Conservation (phyloP, 2,329 filamentous ascomycete genomes). For the Penicillium brevicompactum region DNA sequence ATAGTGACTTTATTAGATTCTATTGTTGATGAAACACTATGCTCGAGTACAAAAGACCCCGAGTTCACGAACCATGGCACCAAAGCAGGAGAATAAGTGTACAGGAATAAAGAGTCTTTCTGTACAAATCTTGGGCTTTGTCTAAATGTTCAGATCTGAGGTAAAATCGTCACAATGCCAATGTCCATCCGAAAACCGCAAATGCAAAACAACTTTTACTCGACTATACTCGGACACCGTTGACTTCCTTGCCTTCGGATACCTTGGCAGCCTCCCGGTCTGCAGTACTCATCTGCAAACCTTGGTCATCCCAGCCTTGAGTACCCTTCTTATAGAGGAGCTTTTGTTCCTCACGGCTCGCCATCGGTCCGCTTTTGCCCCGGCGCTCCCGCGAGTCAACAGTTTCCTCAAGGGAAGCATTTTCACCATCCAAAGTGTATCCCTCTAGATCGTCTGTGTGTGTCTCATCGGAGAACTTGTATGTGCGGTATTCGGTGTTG, state of each 20-base stretch:
- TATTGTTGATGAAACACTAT: conserved; percentile 3
- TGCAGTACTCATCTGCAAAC: conserved; percentile 40
- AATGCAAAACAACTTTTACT: neutral
- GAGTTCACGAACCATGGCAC: neutral
- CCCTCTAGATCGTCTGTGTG: conserved; percentile 51
- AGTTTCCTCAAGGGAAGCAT: conserved; percentile 47
- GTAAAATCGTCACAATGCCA: conserved; percentile 7
- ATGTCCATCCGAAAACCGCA: neutral
- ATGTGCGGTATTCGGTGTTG: conserved; percentile 73
- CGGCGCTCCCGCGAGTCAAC: conserved; percentile 44
- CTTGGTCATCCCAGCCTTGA: conserved; percentile 48
- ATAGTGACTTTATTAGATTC: neutral
- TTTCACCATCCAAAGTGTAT: conserved; percentile 38
- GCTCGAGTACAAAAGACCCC: neutral
- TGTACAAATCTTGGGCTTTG: neutral
- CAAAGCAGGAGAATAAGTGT: neutral
- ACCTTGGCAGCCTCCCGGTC: conserved; percentile 39
- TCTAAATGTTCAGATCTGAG: conserved; percentile 9
- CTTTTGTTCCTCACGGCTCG: conserved; percentile 41
- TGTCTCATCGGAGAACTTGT: conserved; percentile 60
- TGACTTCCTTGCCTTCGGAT: conserved; percentile 34
- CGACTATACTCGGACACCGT: conserved; percentile 31
- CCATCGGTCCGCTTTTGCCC: conserved; percentile 38
- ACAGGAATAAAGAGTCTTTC: neutral
- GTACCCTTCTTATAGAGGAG: conserved; percentile 42